Percentiles rank a stretch among this genome's conserved stretches.
Evolutionary conservation across 805 yeast genomes (phyloP).

Genomic region (Scheffersomyces amazonensis): DNA sequence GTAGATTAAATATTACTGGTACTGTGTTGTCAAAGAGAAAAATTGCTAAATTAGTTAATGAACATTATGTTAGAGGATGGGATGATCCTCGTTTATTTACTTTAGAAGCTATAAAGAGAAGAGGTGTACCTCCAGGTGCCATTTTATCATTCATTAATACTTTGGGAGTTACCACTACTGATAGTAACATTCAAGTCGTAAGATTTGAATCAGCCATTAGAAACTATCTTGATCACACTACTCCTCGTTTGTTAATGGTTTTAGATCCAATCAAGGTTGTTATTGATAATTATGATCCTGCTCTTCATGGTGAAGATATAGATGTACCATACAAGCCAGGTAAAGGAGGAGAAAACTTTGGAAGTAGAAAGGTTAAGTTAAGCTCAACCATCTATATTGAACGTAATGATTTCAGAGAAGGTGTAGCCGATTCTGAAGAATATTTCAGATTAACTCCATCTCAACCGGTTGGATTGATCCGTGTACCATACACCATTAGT

Average conservation of each 20-base stretch:
- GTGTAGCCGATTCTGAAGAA: constrained; percentile 65
- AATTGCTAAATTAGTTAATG: constrained; percentile 87
- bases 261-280: constrained; percentile 82
- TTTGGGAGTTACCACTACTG: constrained; percentile 93
- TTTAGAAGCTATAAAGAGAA: constrained; percentile 88
- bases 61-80: constrained; percentile 87
- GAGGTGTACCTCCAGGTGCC: constrained; percentile 99
- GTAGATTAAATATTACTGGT: constrained; percentile 92
- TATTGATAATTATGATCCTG: constrained; percentile 60
- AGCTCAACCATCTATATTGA: constrained; percentile 81
- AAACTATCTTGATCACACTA: constrained; percentile 79
- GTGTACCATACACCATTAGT: constrained; percentile 79
- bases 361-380: constrained; percentile 67
- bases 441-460: constrained; percentile 93
- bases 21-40: constrained; percentile 94
- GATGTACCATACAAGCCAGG: constrained; percentile 92
- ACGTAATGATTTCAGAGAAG: constrained; percentile 72
- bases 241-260: constrained; percentile 93
- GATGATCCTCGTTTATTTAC: constrained; percentile 97
- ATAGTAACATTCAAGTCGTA: constrained; percentile 84
- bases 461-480: constrained; percentile 92
- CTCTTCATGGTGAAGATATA: constrained; percentile 70
- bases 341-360: constrained; percentile 50
- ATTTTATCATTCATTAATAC: constrained; percentile 90
- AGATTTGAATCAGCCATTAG: constrained; percentile 91